Evolutionary conservation across 225 moss, liverwort and hornwort genomes (phyloP).

Genomic region (Neckera pumila): DNA sequence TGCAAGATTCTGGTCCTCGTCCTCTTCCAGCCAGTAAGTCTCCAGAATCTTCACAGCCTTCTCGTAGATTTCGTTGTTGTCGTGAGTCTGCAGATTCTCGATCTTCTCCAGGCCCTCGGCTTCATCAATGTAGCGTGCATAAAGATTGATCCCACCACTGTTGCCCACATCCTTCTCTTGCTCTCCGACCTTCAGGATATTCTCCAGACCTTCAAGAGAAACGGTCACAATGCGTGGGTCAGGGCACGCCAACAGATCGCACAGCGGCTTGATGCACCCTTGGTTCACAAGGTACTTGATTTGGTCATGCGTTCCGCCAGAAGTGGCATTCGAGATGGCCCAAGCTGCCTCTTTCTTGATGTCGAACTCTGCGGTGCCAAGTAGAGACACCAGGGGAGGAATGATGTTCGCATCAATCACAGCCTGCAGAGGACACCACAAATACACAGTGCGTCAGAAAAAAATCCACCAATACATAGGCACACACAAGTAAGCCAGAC

Average conservation of each 20-base stretch:
- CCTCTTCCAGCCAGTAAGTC: constrained; percentile 90
- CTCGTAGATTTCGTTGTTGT: constrained; percentile 94
- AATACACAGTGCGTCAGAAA: not conserved
- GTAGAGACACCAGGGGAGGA: constrained; percentile 76
- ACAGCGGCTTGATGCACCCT: constrained; percentile 90
- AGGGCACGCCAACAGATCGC: constrained; percentile 81
- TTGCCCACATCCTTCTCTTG: constrained; percentile 77
- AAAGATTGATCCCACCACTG: constrained; percentile 58
- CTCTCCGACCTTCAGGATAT: constrained; percentile 89
- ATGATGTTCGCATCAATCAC: constrained; percentile 94
- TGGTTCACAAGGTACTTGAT: constrained; percentile 97
- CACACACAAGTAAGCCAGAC: too few species aligned
- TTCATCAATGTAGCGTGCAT: constrained; percentile 85
- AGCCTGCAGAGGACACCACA: constrained; percentile 16
- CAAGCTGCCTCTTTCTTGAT: constrained; percentile 99
- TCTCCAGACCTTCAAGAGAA: constrained; percentile 84
- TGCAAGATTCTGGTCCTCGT: constrained; percentile 67
- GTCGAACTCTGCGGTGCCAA: constrained; percentile 82
- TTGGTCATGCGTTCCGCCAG: constrained; percentile 87
- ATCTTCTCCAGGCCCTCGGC: constrained; percentile 95
- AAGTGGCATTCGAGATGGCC: constrained; percentile 94
- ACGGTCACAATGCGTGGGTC: constrained; percentile 89
- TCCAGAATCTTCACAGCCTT: constrained; percentile 94
- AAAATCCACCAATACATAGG: too few species aligned
- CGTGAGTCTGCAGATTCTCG: constrained; percentile 87